Conservation (phyloP, 441 rosid genomes). For the Euphorbia celastroides region DNA sequence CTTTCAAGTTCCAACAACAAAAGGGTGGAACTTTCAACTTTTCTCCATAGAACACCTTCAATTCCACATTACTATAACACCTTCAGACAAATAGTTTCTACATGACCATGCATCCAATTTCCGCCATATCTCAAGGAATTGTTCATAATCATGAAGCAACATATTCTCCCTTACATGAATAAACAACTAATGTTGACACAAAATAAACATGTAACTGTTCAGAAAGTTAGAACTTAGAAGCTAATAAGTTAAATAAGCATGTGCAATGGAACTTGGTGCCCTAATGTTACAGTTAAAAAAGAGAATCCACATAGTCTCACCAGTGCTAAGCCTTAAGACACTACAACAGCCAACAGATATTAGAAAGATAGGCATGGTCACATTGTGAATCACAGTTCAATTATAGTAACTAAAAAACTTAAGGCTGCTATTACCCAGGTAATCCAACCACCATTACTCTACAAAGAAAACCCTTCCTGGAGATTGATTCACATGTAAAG, state of each 20-base stretch:
- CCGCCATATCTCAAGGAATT: not conserved
- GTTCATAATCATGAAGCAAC: not conserved
- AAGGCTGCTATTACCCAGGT: not conserved
- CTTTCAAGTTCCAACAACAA: not conserved
- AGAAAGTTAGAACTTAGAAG: too few species aligned
- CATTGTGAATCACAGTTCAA: not conserved
- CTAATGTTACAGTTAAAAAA: not conserved
- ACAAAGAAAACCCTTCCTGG: not conserved
- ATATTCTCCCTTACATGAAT: not conserved
- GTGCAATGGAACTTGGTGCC: not conserved
- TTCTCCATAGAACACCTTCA: not conserved
- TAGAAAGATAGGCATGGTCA: not conserved
- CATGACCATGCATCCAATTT: slow-evolving; percentile 4
- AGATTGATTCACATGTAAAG: too few species aligned
- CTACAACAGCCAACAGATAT: not conserved
- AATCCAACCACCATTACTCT: not conserved
- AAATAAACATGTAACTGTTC: too few species aligned
- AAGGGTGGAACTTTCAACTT: not conserved
- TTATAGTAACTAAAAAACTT: not conserved
- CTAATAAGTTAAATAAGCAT: too few species aligned
- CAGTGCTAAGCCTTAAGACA: not conserved
- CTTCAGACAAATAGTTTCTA: not conserved
- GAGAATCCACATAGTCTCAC: too few species aligned
- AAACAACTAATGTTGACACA: too few species aligned
- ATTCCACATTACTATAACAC: not conserved